Conservation (phyloP, 2,329 filamentous ascomycete species). For the Aspergillus hortae region DNA sequence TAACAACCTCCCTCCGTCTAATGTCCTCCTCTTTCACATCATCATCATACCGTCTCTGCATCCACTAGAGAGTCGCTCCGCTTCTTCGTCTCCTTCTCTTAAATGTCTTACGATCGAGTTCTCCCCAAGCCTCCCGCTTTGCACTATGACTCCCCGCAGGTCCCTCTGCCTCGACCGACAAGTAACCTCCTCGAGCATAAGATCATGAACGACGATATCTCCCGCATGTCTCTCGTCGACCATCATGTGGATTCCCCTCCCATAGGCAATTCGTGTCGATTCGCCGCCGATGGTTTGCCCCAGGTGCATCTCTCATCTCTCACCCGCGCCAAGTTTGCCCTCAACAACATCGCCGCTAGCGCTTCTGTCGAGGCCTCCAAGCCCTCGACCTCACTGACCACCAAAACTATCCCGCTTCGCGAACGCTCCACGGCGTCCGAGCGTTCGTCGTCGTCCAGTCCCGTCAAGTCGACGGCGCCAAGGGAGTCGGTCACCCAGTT, state of each 20-base stretch:
- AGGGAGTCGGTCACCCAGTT: conserved; percentile 50
- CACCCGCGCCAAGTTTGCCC: conserved; percentile 22
- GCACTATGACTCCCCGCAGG: conserved; percentile 36
- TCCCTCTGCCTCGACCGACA: conserved; percentile 28
- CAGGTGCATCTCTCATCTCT: conserved; percentile 26
- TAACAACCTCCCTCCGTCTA: conserved; percentile 9
- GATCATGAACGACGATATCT: conserved; percentile 36
- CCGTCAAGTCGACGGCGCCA: conserved; percentile 29
- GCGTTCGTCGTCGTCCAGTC: conserved; percentile 31
- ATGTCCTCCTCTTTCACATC: conserved; percentile 12
- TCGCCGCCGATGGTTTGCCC: conserved; percentile 19
- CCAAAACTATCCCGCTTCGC: conserved; percentile 21
- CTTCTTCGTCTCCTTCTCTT: conserved; percentile 16
- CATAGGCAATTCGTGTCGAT: conserved; percentile 12
- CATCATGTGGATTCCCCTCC: conserved; percentile 15
- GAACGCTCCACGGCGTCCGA: conserved; percentile 23
- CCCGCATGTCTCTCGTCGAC: conserved; percentile 18
- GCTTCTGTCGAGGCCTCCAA: conserved; percentile 14
- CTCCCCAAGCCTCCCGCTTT: conserved; percentile 43
- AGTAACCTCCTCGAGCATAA: conserved; percentile 40
- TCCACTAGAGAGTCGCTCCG: conserved; percentile 3
- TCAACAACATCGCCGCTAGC: conserved; percentile 18
- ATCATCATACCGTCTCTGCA: conserved; percentile 2
- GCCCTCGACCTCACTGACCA: conserved; percentile 13
- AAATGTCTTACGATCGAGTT: conserved; percentile 49